Evolutionary conservation across 2,329 filamentous ascomycete genomes (phyloP).

Genomic region (Xylogone sp.): DNA sequence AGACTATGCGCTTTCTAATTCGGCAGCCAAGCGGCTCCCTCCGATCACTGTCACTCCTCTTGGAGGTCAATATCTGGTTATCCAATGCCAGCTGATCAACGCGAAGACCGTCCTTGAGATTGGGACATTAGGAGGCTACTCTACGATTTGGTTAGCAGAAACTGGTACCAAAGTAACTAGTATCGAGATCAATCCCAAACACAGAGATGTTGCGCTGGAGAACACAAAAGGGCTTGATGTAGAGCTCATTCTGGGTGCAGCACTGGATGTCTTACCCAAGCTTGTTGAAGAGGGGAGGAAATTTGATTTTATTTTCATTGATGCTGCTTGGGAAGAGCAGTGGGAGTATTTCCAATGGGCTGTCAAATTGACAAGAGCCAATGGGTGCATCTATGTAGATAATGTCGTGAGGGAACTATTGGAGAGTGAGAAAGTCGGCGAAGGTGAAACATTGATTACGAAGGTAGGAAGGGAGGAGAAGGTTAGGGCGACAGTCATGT

Average conservation of each 20-base stretch:
- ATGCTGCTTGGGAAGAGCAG: slow-evolving; percentile 48
- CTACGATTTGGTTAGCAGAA: slow-evolving; percentile 47
- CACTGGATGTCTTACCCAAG: slow-evolving; percentile 33
- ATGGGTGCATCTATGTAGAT: slow-evolving; percentile 44
- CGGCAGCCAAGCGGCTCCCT: slow-evolving; percentile 29
- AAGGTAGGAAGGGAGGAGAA: slow-evolving; percentile 15
- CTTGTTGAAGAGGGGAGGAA: slow-evolving; percentile 37
- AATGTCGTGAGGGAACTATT: slow-evolving; percentile 42
- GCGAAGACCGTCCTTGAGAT: slow-evolving; percentile 45
- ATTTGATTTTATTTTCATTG: slow-evolving; percentile 50
- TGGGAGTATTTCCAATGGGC: slow-evolving; percentile 45
- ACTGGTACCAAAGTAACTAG: slow-evolving; percentile 40
- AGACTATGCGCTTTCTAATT: slow-evolving; percentile 29
- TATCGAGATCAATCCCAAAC: slow-evolving; percentile 44
- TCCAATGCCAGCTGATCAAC: slow-evolving; percentile 33
- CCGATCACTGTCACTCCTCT: slow-evolving; percentile 33
- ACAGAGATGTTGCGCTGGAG: slow-evolving; percentile 41
- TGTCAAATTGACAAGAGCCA: slow-evolving; percentile 34
- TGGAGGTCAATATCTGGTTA: slow-evolving; percentile 34
- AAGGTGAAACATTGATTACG: slow-evolving; percentile 16
- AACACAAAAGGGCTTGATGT: slow-evolving; percentile 42
- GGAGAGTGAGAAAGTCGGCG: slow-evolving; percentile 20
- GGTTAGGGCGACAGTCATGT: slow-evolving; percentile 17
- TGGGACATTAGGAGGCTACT: slow-evolving; percentile 52
- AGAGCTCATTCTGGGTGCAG: slow-evolving; percentile 41